Base-by-base conservation (phyloP, 2,329 filamentous ascomycete genomes). In the Sporothrix brunneoviolacea region DNA sequence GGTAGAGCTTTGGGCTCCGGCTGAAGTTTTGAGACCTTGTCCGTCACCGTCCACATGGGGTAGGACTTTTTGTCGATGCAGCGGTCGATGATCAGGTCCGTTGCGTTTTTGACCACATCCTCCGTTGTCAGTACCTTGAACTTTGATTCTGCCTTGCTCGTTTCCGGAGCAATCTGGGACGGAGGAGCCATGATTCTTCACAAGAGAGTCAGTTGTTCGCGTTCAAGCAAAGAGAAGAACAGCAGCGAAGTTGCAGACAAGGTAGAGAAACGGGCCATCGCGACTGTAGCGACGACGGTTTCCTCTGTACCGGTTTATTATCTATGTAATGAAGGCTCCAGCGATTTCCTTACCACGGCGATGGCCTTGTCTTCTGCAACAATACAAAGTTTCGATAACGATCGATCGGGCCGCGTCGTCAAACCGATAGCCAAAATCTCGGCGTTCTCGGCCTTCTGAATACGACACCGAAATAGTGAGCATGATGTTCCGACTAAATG, bases 21-120 rank as follows among this genome's bases (percentile, higher is more conserved):
- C 24, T 30, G 24, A 22, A 43, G 40, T 24, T 43, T 43, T 16
- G 40, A 28, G 19, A 43, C 40, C n/a, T 28, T 30, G 40, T 43
- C 40, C 24, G 40, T 43, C 19, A 43, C 40, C 40, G 40, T 43
- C 40, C 40, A 43, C 40, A 43, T 47, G 33, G 44, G 44, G 18
- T 47, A 47, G 10, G 44, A 47, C 13, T 38, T 47, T 9, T 38
- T 38, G 21, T 24, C 44, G n/a, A 38, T 21, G 24, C 44, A 47
- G 33, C 44, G 44, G 21, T 39, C 22, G 22, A 47, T 47, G 9
- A 47, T 47, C 35, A n/a, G 33, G 18, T 35, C 35, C 16, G 44
- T 47, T 13, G 44, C 44, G 13, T 39, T 18, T 16, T 35, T 33
- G 33, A 47, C 44, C 8, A 39, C 35, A 35, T 47, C 44, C 15